Conservation (phyloP, 176 grass and related monocot species). For the Carex myosuroides region DNA sequence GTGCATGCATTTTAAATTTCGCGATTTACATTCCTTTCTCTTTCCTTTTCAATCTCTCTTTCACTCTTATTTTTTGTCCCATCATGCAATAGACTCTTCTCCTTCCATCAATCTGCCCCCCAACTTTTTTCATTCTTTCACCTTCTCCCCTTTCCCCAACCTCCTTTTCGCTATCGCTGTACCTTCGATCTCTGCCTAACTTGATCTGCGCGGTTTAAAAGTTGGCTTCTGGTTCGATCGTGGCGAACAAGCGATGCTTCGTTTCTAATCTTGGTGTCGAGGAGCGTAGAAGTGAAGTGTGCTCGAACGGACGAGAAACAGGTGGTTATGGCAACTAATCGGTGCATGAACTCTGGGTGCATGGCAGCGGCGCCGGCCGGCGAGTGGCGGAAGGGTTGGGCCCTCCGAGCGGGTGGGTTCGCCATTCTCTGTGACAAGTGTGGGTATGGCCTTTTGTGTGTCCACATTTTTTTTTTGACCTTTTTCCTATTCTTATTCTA, state of each 20-base stretch:
- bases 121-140: neutral
- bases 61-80: neutral
- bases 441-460: slow-evolving; percentile 46
- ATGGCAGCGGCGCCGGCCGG: slow-evolving; percentile 27
- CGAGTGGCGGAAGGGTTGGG: slow-evolving; percentile 91
- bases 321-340: slow-evolving; percentile 15
- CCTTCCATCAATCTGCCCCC: neutral
- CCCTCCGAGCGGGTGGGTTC: slow-evolving; percentile 71
- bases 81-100: slow-evolving; percentile 9
- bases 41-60: slow-evolving; percentile 16
- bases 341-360: slow-evolving; percentile 86
- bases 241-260: neutral
- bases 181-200: neutral
- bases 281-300: neutral
- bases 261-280: neutral
- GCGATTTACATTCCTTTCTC: slow-evolving; percentile 8
- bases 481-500: neutral
- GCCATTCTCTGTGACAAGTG: slow-evolving; percentile 91
- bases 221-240: neutral
- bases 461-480: neutral
- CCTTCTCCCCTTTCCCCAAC: neutral
- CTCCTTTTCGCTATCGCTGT: neutral
- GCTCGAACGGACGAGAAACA: neutral
- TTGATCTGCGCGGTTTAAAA: neutral
- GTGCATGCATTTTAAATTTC: slow-evolving; percentile 36